Percentiles rank a stretch among this genome's conserved stretches.
Conservation (phyloP, 257 asterid genomes). For the Thymus mandschuricus region DNA sequence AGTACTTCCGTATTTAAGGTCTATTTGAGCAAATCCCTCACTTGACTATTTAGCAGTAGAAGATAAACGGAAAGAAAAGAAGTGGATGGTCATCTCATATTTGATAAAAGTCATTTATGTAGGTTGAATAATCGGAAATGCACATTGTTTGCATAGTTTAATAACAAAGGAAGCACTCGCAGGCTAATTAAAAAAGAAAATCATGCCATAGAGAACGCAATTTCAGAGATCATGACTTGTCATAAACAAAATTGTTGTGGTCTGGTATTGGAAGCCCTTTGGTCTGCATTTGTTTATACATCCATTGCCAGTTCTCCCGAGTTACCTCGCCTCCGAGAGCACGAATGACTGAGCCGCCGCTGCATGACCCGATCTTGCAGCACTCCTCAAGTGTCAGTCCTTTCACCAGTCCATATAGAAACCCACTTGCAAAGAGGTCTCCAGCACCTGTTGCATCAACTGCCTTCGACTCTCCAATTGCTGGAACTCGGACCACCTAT, state of each 20-base stretch:
- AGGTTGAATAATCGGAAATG: constrained; percentile 26
- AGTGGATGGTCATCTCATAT: not conserved
- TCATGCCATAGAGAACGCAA: constrained; percentile 7
- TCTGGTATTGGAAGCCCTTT: constrained; percentile 59
- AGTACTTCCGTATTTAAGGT: not conserved
- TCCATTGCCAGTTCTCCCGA: constrained; percentile 94
- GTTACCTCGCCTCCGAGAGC: constrained; percentile 93
- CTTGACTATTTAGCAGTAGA: not conserved
- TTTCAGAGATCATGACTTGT: constrained; percentile 20
- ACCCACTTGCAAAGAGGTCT: constrained; percentile 95
- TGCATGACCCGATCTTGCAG: constrained; percentile 86
- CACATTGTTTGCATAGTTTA: constrained; percentile 32
- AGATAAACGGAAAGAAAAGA: too few species aligned
- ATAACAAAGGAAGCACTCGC: constrained; percentile 35
- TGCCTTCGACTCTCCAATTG: constrained; percentile 74
- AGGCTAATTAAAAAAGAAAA: constrained; percentile 35
- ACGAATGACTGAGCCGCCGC: constrained; percentile 92
- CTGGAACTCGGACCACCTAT: constrained; percentile 81
- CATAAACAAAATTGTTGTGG: constrained; percentile 26
- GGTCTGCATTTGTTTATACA: constrained; percentile 79
- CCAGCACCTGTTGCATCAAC: constrained; percentile 98
- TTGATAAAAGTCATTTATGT: not conserved
- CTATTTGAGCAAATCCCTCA: too few species aligned
- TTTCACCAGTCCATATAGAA: constrained; percentile 83
- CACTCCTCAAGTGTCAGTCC: constrained; percentile 82